These are phyloP conservation scores for Nitzschia sp. DNA, from an alignment of 108 stramenopile species.

Conservation along the genomic window DNA sequence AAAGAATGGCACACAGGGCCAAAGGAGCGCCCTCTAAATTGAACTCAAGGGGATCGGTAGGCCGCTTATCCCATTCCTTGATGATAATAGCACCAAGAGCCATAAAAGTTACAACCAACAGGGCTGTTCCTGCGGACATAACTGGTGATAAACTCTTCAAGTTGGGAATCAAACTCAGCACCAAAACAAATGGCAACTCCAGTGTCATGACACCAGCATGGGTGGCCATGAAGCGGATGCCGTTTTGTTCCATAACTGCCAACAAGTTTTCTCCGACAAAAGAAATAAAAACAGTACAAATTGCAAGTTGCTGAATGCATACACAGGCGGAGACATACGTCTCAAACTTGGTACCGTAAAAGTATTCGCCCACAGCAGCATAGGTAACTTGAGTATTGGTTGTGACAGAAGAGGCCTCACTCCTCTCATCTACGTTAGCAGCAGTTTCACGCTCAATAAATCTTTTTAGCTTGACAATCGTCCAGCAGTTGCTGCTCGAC, in stretches of 20 bases:
- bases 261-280: conserved; percentile 70
- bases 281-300: conserved; percentile 75
- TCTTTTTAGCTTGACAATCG: conserved; percentile 60
- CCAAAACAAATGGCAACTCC: conserved; percentile 51
- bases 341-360: conserved; percentile 58
- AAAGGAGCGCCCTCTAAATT: conserved; percentile 31
- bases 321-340: conserved; percentile 50
- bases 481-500: conserved; percentile 67
- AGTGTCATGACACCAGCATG: conserved; percentile 52
- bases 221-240: not conserved
- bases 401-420: conserved; percentile 7
- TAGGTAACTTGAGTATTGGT: conserved; percentile 48
- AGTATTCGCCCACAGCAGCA: conserved; percentile 71
- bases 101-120: conserved; percentile 49
- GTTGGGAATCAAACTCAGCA: conserved; percentile 44
- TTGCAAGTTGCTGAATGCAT: conserved; percentile 61
- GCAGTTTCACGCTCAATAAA: conserved; percentile 33
- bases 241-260: conserved; percentile 44
- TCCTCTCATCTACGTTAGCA: conserved; percentile 6
- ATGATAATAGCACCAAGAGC: conserved; percentile 39
- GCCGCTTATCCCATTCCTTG: conserved; percentile 34
- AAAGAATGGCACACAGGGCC: conserved; percentile 72
- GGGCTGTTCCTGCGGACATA: conserved; percentile 44
- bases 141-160: conserved; percentile 56
- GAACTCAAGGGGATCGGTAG: not conserved